Conservation (phyloP, 176 grass and related monocot species). For the Avena sativa region DNA sequence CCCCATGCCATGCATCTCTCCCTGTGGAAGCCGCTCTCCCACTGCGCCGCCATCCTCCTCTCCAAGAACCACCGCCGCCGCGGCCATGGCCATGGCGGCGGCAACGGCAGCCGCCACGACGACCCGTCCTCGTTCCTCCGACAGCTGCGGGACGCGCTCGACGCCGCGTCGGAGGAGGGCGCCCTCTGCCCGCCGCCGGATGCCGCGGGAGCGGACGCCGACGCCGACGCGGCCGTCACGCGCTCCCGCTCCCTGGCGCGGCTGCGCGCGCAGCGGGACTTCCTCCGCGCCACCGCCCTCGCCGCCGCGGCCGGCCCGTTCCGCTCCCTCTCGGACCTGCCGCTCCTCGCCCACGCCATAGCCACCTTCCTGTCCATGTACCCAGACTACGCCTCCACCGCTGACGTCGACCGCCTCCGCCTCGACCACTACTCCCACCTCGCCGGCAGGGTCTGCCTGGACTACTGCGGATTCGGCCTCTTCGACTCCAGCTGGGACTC, state of each 20-base stretch:
- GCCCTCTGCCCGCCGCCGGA: slow-evolving; percentile 72
- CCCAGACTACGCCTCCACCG: slow-evolving; percentile 82
- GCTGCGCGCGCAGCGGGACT: slow-evolving; percentile 86
- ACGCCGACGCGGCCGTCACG: slow-evolving; percentile 58
- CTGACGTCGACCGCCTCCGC: slow-evolving; percentile 78
- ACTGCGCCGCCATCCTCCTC: slow-evolving; percentile 79
- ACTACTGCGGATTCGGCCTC: slow-evolving; percentile 98
- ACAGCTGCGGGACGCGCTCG: slow-evolving; percentile 77
- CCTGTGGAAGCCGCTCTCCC: slow-evolving; percentile 88
- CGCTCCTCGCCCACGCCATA: slow-evolving; percentile 63
- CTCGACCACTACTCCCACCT: slow-evolving; percentile 85
- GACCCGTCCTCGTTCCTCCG: slow-evolving; percentile 63
- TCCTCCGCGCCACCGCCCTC: slow-evolving; percentile 86
- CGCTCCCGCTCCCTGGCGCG: slow-evolving; percentile 93
- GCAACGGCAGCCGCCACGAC: slow-evolving; percentile 35
- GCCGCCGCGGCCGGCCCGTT: slow-evolving; percentile 65
- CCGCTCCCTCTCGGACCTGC: slow-evolving; percentile 70
- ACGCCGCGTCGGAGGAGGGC: slow-evolving; percentile 82
- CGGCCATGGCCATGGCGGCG: slow-evolving; percentile 12
- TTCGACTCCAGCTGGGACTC: slow-evolving; percentile 86
- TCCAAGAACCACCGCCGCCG: slow-evolving; percentile 72
- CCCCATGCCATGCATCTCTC: slow-evolving; percentile 84
- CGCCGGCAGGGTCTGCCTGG: slow-evolving; percentile 79
- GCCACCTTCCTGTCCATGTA: slow-evolving; percentile 92
- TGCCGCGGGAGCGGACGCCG: slow-evolving; percentile 46